Evolutionary conservation across 1,284 basidiomycete species (phyloP).

Genomic region (Xanthoconium separans): DNA sequence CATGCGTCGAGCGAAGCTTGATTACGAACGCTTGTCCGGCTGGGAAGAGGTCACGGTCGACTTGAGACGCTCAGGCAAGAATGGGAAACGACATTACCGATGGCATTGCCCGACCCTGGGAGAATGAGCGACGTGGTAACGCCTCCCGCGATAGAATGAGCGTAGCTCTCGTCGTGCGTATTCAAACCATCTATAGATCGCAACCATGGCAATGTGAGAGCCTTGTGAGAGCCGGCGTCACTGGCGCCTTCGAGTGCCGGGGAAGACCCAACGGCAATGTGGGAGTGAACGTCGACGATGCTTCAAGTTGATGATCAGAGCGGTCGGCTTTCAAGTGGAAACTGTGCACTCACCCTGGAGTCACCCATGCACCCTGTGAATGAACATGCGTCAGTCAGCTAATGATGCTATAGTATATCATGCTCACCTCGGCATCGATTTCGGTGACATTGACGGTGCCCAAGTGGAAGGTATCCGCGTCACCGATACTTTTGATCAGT

Average conservation of each 20-base stretch:
- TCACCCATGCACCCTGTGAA: slow-evolving; percentile 44
- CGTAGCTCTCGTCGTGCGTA: slow-evolving; percentile 32
- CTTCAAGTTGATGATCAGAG: slow-evolving; percentile 1
- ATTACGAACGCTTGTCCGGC: slow-evolving; percentile 50
- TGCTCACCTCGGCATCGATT: slow-evolving; percentile 26
- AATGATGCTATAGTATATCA: neutral
- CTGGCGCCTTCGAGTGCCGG: slow-evolving; percentile 44
- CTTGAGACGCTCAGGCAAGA: slow-evolving; percentile 18
- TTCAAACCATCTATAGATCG: slow-evolving; percentile 32
- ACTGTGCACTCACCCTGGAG: slow-evolving; percentile 37
- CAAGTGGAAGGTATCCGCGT: slow-evolving; percentile 18
- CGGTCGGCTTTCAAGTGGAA: neutral
- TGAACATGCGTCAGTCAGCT: slow-evolving; percentile 1
- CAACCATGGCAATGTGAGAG: slow-evolving; percentile 39
- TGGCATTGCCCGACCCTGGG: slow-evolving; percentile 56
- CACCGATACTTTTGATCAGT: slow-evolving; percentile 48
- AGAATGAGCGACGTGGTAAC: slow-evolving; percentile 71
- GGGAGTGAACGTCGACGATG: slow-evolving; percentile 65
- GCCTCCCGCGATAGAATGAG: slow-evolving; percentile 37
- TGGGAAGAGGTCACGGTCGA: slow-evolving; percentile 18
- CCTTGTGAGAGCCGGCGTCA: slow-evolving; percentile 43
- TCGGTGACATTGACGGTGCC: slow-evolving; percentile 2
- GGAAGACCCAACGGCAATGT: slow-evolving; percentile 50
- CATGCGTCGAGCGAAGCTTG: slow-evolving; percentile 46
- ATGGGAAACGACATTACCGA: slow-evolving; percentile 39